Percentiles rank a stretch among this genome's conserved stretches.
Evolutionary conservation across 495 filamentous ascomycete genomes (phyloP).

Genomic region (Massariosphaeria phaeospora): DNA sequence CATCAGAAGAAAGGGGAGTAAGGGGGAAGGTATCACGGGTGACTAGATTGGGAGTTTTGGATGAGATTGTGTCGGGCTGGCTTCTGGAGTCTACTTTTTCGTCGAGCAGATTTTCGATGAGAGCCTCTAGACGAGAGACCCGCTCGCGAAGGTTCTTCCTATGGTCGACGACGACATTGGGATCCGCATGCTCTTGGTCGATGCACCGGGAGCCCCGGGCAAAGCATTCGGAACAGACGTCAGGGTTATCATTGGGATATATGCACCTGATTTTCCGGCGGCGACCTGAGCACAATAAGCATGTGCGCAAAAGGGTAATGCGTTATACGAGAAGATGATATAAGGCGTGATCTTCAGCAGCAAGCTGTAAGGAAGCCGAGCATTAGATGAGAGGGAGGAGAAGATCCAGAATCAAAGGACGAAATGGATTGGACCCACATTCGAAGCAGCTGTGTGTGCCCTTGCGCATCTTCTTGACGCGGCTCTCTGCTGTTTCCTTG

Average conservation of each 20-base stretch:
- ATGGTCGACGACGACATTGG: constrained; percentile 34
- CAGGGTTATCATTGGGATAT: constrained; percentile 33
- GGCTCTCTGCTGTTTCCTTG: constrained; percentile 17
- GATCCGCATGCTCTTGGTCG: constrained; percentile 36
- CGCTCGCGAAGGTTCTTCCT: constrained; percentile 39
- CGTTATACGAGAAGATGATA: not conserved
- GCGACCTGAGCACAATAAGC: constrained; percentile 25
- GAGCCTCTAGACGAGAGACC: constrained; percentile 35
- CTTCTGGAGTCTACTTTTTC: constrained; percentile 28
- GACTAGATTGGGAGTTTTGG: constrained; percentile 19
- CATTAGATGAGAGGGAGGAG: not conserved
- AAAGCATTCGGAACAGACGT: constrained; percentile 38
- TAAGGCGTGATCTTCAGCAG: not conserved
- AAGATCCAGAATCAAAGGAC: not conserved
- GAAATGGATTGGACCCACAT: constrained; percentile 29
- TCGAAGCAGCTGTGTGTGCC: constrained; percentile 40
- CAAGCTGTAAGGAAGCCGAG: not conserved
- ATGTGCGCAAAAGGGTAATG: not conserved
- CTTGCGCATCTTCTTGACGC: constrained; percentile 35
- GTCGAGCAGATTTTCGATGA: constrained; percentile 34
- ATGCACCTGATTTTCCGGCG: constrained; percentile 38
- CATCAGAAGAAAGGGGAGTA: constrained; percentile 29
- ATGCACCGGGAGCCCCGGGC: constrained; percentile 36
- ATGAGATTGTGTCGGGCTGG: constrained; percentile 13
- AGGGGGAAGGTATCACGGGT: constrained; percentile 18